Evolutionary conservation across 495 filamentous ascomycete species (phyloP).

Genomic region (Alectoria sarmentosa): DNA sequence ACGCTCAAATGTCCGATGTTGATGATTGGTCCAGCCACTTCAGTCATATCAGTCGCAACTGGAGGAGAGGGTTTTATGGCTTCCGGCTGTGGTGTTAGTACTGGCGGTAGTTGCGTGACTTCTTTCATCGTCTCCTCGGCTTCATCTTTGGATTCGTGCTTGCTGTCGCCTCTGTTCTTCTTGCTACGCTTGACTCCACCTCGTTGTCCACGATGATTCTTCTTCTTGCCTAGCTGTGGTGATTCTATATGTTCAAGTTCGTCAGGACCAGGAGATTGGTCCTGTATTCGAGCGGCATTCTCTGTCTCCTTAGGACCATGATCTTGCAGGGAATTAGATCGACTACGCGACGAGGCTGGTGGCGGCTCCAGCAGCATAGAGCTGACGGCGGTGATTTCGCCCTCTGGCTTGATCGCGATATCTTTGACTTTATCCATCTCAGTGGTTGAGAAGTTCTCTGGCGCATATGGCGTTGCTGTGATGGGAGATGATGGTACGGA

Average conservation of each 20-base stretch:
- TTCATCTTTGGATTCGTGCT: slow-evolving; percentile 36
- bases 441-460: slow-evolving; percentile 29
- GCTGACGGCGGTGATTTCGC: slow-evolving; percentile 27
- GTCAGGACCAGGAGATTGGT: slow-evolving; percentile 37
- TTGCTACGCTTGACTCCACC: slow-evolving; percentile 73
- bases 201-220: slow-evolving; percentile 69
- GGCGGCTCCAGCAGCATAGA: slow-evolving; percentile 21
- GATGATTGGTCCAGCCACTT: slow-evolving; percentile 52
- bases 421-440: slow-evolving; percentile 36
- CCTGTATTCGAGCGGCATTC: slow-evolving; percentile 39
- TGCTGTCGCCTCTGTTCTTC: slow-evolving; percentile 36
- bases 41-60: slow-evolving; percentile 40
- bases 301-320: slow-evolving; percentile 23
- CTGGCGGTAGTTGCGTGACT: slow-evolving; percentile 39
- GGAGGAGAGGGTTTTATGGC: slow-evolving; percentile 28
- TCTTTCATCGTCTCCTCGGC: slow-evolving; percentile 41
- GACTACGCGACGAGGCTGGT: slow-evolving; percentile 9
- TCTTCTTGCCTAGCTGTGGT: slow-evolving; percentile 64
- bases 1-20: slow-evolving; percentile 69
- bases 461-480: slow-evolving; percentile 28
- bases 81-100: slow-evolving; percentile 50
- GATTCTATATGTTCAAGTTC: slow-evolving; percentile 34
- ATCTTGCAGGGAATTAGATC: slow-evolving; percentile 19
- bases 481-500: slow-evolving; percentile 42
- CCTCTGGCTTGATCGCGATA: slow-evolving; percentile 23